phyloP scores from a whole-genome alignment of 2,329 filamentous ascomycete genomes.

The Lecanicillium sp. region DNA sequence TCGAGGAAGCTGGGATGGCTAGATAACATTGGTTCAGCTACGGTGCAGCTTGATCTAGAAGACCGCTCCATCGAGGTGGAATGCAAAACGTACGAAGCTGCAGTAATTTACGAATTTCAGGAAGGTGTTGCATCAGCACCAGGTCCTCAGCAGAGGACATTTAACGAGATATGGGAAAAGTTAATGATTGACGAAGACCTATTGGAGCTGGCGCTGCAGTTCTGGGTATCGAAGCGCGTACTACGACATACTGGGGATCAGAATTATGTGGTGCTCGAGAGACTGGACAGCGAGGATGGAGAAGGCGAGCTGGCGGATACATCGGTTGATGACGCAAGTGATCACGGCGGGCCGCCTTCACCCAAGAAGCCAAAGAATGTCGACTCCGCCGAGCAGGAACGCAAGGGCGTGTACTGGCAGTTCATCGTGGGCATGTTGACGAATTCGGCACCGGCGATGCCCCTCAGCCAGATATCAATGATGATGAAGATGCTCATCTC shows the following conservation, averaged over 20 bases:
- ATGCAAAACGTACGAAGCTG: conserved; percentile 77
- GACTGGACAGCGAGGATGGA: conserved; percentile 33
- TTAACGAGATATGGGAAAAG: conserved; percentile 46
- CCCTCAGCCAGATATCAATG: conserved; percentile 73
- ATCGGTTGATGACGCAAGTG: conserved; percentile 13
- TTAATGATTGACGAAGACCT: conserved; percentile 71
- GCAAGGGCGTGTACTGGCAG: conserved; percentile 68
- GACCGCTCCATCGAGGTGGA: conserved; percentile 69
- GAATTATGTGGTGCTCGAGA: conserved; percentile 62
- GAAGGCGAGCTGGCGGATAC: conserved; percentile 23
- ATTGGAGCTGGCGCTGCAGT: conserved; percentile 57
- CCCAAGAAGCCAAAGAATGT: conserved; percentile 47
- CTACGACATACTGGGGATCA: conserved; percentile 48
- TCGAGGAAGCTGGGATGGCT: conserved; percentile 86
- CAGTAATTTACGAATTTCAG: conserved; percentile 79
- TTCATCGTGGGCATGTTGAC: conserved; percentile 95
- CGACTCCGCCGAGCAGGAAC: conserved; percentile 56
- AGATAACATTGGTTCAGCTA: conserved; percentile 71
- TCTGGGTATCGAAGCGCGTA: conserved; percentile 64
- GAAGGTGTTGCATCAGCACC: conserved; percentile 26
- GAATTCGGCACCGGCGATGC: conserved; percentile 76
- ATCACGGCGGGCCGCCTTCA: conserved; percentile 25
- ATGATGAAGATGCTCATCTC: conserved; percentile 92
- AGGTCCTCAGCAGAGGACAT: conserved; percentile 32
- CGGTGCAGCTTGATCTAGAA: conserved; percentile 72